Conservation (phyloP, 371 early-diverging fungal genomes). For the Cokeromyces recurvatus region DNA sequence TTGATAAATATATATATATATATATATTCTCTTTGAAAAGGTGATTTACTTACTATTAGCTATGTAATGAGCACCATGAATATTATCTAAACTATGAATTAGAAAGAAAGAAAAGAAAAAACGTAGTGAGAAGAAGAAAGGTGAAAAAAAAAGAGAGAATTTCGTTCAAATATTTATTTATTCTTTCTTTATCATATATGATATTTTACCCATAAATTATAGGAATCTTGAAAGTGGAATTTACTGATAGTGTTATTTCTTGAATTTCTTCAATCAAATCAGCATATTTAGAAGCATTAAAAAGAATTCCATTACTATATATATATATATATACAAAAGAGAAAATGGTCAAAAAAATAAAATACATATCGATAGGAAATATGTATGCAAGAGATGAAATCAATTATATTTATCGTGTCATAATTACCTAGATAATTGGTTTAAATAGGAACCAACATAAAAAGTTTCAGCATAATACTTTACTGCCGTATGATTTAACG, state of each 20-base stretch:
- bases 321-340: too few relatives aligned
- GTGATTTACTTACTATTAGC: conserved; percentile 38
- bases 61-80: conserved; percentile 67
- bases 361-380: too few relatives aligned
- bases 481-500: conserved; percentile 39
- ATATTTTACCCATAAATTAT: conserved; percentile 40
- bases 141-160: too few relatives aligned
- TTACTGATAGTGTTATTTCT: conserved; percentile 25
- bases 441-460: conserved; percentile 31
- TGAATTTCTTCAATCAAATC: conserved; percentile 28
- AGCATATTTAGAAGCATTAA: conserved; percentile 23
- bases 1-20: too few relatives aligned
- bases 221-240: conserved; percentile 31
- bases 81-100: conserved; percentile 50
- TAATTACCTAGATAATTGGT: conserved; percentile 29
- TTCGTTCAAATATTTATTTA: too few relatives aligned
- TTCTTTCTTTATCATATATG: too few relatives aligned
- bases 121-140: too few relatives aligned
- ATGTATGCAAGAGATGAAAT: too few relatives aligned
- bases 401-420: too few relatives aligned
- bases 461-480: conserved; percentile 43
- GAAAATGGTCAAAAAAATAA: too few relatives aligned
- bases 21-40: too few relatives aligned
- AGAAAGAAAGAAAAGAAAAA: not conserved
- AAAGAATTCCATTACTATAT: conserved; percentile 22